phyloP scores from a whole-genome alignment of 345 rosid species.

The Pelargonium nanum region DNA sequence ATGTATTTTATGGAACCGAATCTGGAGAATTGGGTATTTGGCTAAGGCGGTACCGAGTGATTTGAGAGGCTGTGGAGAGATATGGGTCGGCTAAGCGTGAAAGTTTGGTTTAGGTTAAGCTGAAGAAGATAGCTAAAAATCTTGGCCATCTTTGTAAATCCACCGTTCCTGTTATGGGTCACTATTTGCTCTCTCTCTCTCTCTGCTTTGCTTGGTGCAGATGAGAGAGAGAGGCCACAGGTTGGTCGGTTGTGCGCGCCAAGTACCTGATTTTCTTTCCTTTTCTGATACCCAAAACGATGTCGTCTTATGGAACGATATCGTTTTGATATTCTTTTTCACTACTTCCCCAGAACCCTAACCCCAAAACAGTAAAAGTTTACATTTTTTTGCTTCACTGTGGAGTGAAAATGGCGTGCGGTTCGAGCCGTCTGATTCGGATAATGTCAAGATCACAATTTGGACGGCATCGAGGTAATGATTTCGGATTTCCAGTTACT shows the following conservation, averaged over 20 bases:
- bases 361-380: too few species aligned
- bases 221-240: background rate
- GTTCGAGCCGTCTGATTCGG: too few species aligned
- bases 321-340: too few species aligned
- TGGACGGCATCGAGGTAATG: too few species aligned
- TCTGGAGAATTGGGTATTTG: too few species aligned
- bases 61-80: background rate
- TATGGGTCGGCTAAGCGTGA: background rate
- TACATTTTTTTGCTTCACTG: too few species aligned
- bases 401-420: too few species aligned
- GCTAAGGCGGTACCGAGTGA: too few species aligned
- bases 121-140: background rate
- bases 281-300: background rate
- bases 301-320: background rate
- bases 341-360: too few species aligned
- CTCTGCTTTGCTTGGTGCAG: background rate
- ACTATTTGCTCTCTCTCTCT: background rate
- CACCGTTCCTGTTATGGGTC: background rate
- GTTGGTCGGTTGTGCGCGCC: background rate
- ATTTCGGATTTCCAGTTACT: too few species aligned
- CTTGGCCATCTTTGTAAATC: background rate
- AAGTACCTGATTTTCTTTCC: background rate
- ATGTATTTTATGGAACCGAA: background rate
- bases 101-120: background rate
- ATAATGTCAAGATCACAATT: too few species aligned